Evolutionary conservation across 257 asterid genomes (phyloP).

Genomic region (Parsonsia alboflavescens): DNA sequence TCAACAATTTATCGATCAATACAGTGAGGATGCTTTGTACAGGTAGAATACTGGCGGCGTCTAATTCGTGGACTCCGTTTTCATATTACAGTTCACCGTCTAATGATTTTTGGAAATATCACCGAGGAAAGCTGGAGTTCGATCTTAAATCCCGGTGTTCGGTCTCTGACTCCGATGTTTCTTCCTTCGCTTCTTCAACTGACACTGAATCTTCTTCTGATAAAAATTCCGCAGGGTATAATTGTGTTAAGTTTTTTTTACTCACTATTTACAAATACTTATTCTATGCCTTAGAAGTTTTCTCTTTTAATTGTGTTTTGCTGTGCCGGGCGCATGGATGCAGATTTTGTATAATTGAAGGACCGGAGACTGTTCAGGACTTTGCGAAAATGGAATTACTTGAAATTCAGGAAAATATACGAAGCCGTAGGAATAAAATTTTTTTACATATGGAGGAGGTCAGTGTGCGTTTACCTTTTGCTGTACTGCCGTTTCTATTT

Average conservation of each 20-base stretch:
- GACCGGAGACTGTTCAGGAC: constrained; percentile 89
- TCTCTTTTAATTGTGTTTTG: background rate
- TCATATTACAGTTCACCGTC: constrained; percentile 10
- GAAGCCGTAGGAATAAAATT: constrained; percentile 83
- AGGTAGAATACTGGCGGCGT: constrained; percentile 52
- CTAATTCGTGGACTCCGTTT: constrained; percentile 39
- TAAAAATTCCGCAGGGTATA: constrained; percentile 41
- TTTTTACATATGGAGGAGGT: constrained; percentile 99
- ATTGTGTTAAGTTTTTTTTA: background rate
- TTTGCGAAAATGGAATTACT: constrained; percentile 82
- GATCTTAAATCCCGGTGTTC: constrained; percentile 44
- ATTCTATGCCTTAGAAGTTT: background rate
- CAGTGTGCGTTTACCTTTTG: constrained; percentile 8
- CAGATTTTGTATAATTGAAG: constrained; percentile 95
- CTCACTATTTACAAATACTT: background rate
- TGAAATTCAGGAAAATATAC: constrained; percentile 86
- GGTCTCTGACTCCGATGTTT: constrained; percentile 57
- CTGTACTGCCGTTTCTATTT: background rate
- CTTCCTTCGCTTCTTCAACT: constrained; percentile 43
- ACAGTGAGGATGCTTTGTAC: constrained; percentile 49
- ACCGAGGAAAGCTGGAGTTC: constrained; percentile 28
- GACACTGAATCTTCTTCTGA: constrained; percentile 45
- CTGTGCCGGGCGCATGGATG: constrained; percentile 9
- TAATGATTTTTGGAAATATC: constrained; percentile 28
- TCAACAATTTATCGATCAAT: background rate